phyloP scores from a whole-genome alignment of 805 yeast genomes.

The Yarrowia divulgata region DNA sequence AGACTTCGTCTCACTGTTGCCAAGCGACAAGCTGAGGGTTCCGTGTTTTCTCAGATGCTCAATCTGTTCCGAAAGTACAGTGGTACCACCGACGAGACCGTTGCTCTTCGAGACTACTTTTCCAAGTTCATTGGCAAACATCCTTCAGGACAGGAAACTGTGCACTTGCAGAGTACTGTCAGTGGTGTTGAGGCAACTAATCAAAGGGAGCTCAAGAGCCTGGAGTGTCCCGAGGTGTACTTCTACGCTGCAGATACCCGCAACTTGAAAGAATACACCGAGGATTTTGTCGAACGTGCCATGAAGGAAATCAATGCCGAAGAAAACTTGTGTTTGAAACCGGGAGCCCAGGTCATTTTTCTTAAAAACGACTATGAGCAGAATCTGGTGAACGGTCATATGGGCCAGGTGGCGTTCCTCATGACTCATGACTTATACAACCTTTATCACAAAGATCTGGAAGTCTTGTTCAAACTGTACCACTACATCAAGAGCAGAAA shows the following conservation, averaged over 20 bases:
- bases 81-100: not conserved
- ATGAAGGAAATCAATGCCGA: conserved; percentile 7
- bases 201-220: not conserved
- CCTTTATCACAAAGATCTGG: not conserved
- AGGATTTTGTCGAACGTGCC: not conserved
- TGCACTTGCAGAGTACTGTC: not conserved
- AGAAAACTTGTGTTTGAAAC: not conserved
- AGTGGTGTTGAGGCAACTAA: not conserved
- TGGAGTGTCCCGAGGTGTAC: conserved; percentile 24
- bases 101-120: conserved; percentile 2
- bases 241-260: not conserved
- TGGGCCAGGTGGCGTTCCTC: conserved; percentile 27
- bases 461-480: not conserved
- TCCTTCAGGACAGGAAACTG: not conserved
- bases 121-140: not conserved
- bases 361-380: conserved; percentile 9
- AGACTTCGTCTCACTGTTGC: conserved; percentile 16
- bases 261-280: not conserved
- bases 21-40: conserved; percentile 15
- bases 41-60: conserved; percentile 28
- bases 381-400: conserved; percentile 19
- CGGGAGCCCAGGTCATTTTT: conserved; percentile 30
- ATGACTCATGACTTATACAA: not conserved
- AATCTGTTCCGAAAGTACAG: conserved; percentile 4
- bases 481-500: not conserved